A percentile compares a stretch with the other conserved stretches of the same genome.
Conservation (phyloP, 2,329 filamentous ascomycete genomes). For the Keithomyces neogunnii region DNA sequence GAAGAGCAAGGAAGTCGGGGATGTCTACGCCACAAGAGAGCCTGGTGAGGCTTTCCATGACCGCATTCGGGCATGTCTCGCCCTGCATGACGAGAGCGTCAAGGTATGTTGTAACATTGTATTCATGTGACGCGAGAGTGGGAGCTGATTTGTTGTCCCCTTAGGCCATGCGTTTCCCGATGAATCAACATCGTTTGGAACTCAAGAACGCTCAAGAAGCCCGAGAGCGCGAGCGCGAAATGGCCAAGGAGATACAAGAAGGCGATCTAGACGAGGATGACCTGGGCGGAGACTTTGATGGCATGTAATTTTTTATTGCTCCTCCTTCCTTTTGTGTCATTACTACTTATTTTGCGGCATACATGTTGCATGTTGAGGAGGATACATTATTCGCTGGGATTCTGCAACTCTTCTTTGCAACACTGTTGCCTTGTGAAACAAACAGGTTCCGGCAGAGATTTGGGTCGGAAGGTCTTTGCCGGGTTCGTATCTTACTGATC, state of each 20-base stretch:
- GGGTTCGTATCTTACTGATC: neutral
- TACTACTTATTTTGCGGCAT: slow-evolving; percentile 5
- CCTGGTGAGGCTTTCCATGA: slow-evolving; percentile 97
- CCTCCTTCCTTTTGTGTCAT: slow-evolving; percentile 5
- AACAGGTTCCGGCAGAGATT: neutral
- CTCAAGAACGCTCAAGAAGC: slow-evolving; percentile 98
- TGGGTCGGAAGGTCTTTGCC: neutral
- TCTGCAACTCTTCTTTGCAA: neutral
- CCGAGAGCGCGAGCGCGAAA: slow-evolving; percentile 88
- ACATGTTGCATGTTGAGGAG: neutral
- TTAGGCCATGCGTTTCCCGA: slow-evolving; percentile 95
- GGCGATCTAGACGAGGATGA: slow-evolving; percentile 96
- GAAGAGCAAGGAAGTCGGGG: slow-evolving; percentile 95
- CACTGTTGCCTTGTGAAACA: neutral
- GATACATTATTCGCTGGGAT: neutral
- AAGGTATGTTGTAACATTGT: slow-evolving; percentile 53
- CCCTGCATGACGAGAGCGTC: slow-evolving; percentile 93
- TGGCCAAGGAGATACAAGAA: slow-evolving; percentile 98
- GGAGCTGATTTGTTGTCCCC: slow-evolving; percentile 11
- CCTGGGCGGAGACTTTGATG: slow-evolving; percentile 90
- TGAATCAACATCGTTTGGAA: slow-evolving; percentile 97
- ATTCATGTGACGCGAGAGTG: neutral
- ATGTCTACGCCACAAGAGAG: slow-evolving; percentile 92
- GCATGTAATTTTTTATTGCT: slow-evolving; percentile 54
- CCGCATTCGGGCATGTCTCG: slow-evolving; percentile 83